Evolutionary conservation across 768 basidiomycete genomes (phyloP).

Genomic region (Asterophora lycoperdoides): DNA sequence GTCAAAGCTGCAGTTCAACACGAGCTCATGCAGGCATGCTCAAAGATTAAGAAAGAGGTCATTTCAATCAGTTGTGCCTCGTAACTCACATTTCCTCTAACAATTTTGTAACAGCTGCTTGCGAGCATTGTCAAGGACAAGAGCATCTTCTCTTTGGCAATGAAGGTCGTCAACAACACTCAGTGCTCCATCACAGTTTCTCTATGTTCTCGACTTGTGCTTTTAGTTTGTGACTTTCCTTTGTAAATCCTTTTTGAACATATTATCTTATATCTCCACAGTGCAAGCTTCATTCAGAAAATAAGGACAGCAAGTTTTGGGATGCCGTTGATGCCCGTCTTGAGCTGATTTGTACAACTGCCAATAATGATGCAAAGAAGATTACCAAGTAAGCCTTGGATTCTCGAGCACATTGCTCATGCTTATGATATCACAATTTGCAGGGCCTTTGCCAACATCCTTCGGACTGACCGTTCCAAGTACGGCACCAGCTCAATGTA

Average conservation of each 20-base stretch:
- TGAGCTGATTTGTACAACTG: conserved; percentile 2
- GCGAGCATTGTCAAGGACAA: no score
- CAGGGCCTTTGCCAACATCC: conserved; percentile 4
- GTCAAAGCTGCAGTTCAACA: conserved; percentile 13
- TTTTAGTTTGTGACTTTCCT: conserved; percentile 14
- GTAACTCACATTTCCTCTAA: no score
- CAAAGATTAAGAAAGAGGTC: conserved; percentile 21
- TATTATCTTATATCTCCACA: neutral
- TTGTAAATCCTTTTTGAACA: neutral
- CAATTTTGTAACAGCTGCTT: no score
- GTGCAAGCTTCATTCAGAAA: conserved; percentile 9
- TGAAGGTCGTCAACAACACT: conserved; percentile 11
- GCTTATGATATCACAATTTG: neutral
- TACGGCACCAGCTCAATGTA: conserved; percentile 1
- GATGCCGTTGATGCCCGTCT: conserved; percentile 14
- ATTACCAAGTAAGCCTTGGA: conserved; percentile 5
- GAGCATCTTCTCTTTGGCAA: conserved; percentile 11
- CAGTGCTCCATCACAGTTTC: conserved; percentile 12
- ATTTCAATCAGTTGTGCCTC: no score
- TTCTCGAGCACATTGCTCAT: neutral
- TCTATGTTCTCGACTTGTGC: conserved; percentile 16
- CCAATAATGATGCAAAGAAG: conserved; percentile 7
- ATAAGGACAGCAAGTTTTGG: conserved; percentile 12
- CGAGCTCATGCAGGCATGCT: conserved; percentile 18
- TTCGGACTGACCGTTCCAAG: conserved; percentile 3